A percentile compares a stretch with the other conserved stretches of the same genome.
These are phyloP conservation scores for Clarireedia paspali DNA, from an alignment of 2,329 filamentous ascomycete genomes.

Conservation along the genomic window DNA sequence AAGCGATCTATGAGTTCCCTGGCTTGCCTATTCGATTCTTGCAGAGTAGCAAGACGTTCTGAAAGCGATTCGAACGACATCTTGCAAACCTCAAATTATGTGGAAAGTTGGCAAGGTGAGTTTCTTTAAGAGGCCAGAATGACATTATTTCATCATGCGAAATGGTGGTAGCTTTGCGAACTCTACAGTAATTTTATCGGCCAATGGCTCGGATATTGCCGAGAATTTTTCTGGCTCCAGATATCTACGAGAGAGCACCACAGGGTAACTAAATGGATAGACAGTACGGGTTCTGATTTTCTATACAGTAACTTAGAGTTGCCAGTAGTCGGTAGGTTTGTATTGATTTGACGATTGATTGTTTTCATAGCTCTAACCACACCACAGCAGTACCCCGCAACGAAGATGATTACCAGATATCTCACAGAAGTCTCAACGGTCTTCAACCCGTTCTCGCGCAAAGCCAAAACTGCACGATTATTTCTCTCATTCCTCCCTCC, in stretches of 20 bases:
- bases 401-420: conserved; percentile 74
- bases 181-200: not conserved
- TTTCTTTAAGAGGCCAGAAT: not conserved
- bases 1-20: conserved; percentile 52
- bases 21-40: conserved; percentile 53
- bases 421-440: conserved; percentile 76
- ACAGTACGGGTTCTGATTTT: no score
- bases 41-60: conserved; percentile 50
- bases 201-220: not conserved
- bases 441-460: conserved; percentile 85
- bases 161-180: not conserved
- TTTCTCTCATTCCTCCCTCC: conserved; percentile 83
- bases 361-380: not conserved
- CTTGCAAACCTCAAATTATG: conserved; percentile 26
- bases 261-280: no score
- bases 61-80: conserved; percentile 55
- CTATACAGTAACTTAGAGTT: not conserved
- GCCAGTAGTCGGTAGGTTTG: not conserved
- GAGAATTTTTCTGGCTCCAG: not conserved
- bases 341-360: not conserved
- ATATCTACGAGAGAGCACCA: not conserved
- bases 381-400: not conserved
- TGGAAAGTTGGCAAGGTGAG: not conserved
- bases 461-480: conserved; percentile 74
- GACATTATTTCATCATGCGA: not conserved